Percentiles rank a stretch among this genome's conserved stretches.
Conservation (phyloP, 768 basidiomycete species). For the Suillus americanus region DNA sequence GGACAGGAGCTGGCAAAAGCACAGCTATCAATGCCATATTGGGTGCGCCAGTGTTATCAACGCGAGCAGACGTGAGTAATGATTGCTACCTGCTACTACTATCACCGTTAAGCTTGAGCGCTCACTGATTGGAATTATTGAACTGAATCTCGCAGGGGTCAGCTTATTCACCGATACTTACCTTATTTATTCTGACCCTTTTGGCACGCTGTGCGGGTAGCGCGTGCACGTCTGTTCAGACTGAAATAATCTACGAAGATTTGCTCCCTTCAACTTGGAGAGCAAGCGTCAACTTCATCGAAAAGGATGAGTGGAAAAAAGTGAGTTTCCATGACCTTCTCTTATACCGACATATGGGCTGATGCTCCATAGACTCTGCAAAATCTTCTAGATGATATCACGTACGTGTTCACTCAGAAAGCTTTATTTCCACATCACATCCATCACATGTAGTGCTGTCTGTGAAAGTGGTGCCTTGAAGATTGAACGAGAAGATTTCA, state of each 20-base stretch:
- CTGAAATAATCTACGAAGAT: not conserved
- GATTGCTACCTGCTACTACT: not conserved
- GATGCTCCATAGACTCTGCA: not conserved
- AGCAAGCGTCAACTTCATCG: not conserved
- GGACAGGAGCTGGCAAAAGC: not conserved
- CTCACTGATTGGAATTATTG: not conserved
- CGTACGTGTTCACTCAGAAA: not conserved
- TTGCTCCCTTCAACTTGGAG: not conserved
- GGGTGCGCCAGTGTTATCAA: not conserved
- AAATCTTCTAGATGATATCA: not conserved
- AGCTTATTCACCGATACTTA: not conserved
- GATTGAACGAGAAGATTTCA: not conserved
- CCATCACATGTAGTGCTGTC: not conserved
- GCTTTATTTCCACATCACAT: not conserved
- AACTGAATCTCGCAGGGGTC: not conserved
- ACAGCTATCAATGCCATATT: not conserved
- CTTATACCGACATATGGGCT: not conserved
- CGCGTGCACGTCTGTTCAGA: not conserved
- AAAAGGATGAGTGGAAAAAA: not conserved
- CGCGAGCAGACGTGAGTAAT: not conserved
- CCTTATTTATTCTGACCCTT: not conserved
- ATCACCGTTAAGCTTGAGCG: not conserved
- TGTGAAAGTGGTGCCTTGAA: not conserved
- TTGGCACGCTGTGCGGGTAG: not conserved
- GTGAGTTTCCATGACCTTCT: not conserved